These are phyloP conservation scores for Blastomyces silverae DNA, from an alignment of 2,329 filamentous ascomycete genomes.

Conservation along the genomic window DNA sequence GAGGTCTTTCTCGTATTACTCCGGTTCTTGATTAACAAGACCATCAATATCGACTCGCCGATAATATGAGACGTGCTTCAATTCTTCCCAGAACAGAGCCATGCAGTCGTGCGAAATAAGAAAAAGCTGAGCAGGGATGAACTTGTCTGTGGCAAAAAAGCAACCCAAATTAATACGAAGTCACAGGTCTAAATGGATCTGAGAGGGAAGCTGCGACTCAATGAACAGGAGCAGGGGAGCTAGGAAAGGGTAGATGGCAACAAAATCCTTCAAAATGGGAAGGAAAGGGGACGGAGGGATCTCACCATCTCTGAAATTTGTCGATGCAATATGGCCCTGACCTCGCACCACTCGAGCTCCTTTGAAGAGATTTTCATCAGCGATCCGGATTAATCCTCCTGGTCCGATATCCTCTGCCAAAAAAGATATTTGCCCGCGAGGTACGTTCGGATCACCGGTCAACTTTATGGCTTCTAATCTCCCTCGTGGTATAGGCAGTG, in stretches of 20 bases:
- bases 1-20: background rate
- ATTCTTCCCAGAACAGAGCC: constrained; percentile 72
- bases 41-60: constrained; percentile 39
- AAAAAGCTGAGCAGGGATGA: constrained; percentile 67
- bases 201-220: background rate
- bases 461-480: constrained; percentile 79
- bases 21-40: constrained; percentile 21
- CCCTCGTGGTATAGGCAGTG: constrained; percentile 37
- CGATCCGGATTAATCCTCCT: constrained; percentile 55
- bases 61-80: constrained; percentile 43
- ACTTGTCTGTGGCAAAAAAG: constrained; percentile 53
- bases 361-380: constrained; percentile 61
- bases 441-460: constrained; percentile 85
- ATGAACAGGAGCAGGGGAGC: background rate
- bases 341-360: constrained; percentile 67
- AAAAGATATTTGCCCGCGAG: constrained; percentile 77
- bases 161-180: background rate
- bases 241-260: background rate
- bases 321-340: constrained; percentile 68
- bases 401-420: constrained; percentile 69
- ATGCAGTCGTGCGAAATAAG: constrained; percentile 69
- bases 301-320: constrained; percentile 66
- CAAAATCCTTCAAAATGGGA: background rate
- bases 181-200: background rate
- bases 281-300: constrained; percentile 1